These are phyloP conservation scores for Fusarium nisikadoi DNA, from an alignment of 2,329 filamentous ascomycete genomes.

Conservation along the genomic window DNA sequence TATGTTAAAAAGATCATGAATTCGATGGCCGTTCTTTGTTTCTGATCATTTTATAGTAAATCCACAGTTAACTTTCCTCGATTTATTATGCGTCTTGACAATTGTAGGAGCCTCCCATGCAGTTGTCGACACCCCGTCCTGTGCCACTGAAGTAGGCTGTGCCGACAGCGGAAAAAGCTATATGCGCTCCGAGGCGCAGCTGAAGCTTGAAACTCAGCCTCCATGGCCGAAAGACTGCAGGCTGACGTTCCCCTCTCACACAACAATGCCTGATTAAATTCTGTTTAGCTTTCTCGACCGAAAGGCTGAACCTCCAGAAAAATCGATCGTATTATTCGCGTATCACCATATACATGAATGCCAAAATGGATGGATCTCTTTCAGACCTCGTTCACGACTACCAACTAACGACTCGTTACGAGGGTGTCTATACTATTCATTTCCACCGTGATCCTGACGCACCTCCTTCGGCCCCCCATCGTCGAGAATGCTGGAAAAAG, in stretches of 20 bases:
- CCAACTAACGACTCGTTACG: neutral
- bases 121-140: too few relatives aligned
- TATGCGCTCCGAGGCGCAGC: neutral
- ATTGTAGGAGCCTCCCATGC: too few relatives aligned
- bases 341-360: neutral
- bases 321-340: too few relatives aligned
- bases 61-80: fast-evolving
- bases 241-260: neutral
- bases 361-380: neutral
- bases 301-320: too few relatives aligned
- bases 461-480: neutral
- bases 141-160: neutral
- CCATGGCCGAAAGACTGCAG: neutral
- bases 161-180: neutral
- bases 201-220: neutral
- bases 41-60: neutral
- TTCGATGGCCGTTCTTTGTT: neutral
- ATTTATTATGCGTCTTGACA: too few relatives aligned
- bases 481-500: neutral
- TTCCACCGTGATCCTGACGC: neutral
- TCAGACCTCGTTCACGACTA: neutral
- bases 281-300: too few relatives aligned
- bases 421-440: neutral
- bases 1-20: neutral
- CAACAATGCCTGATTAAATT: neutral